Evolutionary conservation across 2,329 filamentous ascomycete genomes (phyloP).

Genomic region (Aaosphaeria pasadenensis): DNA sequence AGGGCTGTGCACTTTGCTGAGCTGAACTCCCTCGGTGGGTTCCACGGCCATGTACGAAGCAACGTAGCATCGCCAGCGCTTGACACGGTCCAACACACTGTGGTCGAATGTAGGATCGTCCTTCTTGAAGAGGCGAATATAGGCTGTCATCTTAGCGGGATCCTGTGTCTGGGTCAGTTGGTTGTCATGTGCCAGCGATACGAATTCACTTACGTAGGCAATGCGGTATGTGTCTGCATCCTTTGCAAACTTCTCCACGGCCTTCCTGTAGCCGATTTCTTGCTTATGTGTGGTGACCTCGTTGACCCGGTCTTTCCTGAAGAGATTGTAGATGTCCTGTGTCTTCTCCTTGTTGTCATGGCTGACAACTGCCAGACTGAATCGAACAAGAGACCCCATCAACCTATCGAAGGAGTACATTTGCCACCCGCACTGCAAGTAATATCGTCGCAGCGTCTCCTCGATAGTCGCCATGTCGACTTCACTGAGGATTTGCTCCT

Average conservation of each 20-base stretch:
- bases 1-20: conserved; percentile 33
- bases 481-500: conserved; percentile 80
- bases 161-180: conserved; percentile 24
- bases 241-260: conserved; percentile 88
- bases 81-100: conserved; percentile 61
- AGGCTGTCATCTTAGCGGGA: conserved; percentile 69
- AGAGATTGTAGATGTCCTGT: conserved; percentile 82
- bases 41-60: conserved; percentile 87
- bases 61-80: conserved; percentile 90
- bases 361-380: conserved; percentile 79
- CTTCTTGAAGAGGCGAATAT: conserved; percentile 79
- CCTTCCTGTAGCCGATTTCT: conserved; percentile 86
- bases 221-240: conserved; percentile 90
- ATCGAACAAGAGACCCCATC: conserved; percentile 74
- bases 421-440: conserved; percentile 86
- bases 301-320: conserved; percentile 74
- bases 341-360: conserved; percentile 91
- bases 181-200: too few species aligned
- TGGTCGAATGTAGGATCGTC: conserved; percentile 78
- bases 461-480: conserved; percentile 82
- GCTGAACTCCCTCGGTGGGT: conserved; percentile 59
- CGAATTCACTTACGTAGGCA: conserved; percentile 69
- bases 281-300: conserved; percentile 86
- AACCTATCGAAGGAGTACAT: conserved; percentile 91
- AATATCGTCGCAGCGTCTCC: conserved; percentile 87